phyloP scores from a whole-genome alignment of 257 asterid species.

The Osmanthus fragrans region DNA sequence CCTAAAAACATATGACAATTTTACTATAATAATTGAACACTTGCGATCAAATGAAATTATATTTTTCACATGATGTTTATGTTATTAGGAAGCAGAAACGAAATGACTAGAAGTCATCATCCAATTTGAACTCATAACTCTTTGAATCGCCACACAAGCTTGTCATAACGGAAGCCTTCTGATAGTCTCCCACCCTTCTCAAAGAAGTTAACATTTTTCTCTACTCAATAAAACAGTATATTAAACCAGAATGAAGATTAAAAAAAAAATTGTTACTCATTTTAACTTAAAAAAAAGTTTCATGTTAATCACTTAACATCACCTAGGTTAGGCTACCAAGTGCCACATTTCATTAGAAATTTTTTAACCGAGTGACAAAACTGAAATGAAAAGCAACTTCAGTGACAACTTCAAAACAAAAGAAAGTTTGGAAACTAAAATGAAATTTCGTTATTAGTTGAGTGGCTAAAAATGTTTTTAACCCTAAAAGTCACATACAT shows the following conservation, averaged over 20 bases:
- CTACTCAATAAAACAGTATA: constrained; percentile 31
- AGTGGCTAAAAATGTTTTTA: no score
- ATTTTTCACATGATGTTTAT: constrained; percentile 22
- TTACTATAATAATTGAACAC: not conserved
- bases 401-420: not conserved
- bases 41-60: not conserved
- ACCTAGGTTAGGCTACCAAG: no score
- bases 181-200: constrained; percentile 80
- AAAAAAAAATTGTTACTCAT: no score
- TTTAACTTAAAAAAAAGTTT: no score
- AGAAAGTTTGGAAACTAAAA: no score
- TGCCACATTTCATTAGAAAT: not conserved
- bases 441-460: not conserved
- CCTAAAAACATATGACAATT: no score
- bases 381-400: not conserved
- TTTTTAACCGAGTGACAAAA: not conserved
- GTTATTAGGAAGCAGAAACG: not conserved
- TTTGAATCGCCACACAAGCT: constrained; percentile 52
- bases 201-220: constrained; percentile 76
- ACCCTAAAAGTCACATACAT: not conserved
- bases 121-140: constrained; percentile 58
- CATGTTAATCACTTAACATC: no score
- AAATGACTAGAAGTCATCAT: constrained; percentile 63
- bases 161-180: constrained; percentile 77
- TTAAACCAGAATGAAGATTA: not conserved